Evolutionary conservation across 768 basidiomycete species (phyloP), one percentile per base, ranked within the genome.

Genomic region (Grammothele lineata): DNA sequence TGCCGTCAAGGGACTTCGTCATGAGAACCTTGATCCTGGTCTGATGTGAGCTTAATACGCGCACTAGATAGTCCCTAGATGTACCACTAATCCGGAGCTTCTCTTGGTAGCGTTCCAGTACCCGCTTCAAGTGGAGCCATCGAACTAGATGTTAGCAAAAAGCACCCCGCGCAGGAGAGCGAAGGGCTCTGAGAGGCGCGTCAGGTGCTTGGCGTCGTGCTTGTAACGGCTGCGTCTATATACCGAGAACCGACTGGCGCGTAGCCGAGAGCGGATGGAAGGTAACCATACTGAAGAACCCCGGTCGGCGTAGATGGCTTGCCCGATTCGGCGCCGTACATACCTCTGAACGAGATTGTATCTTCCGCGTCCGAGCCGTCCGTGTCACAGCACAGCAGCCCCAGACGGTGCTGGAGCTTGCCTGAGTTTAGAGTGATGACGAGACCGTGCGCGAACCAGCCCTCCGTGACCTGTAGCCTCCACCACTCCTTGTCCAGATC

Each of bases 341-440:
- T 22, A 93, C 94, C 94, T 95, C 68, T 96, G 96, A 7, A 83
- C 78, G 54, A 94, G 97, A 62, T 99, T 96, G 61, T 99, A 97
- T 92, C 64, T 53, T 95, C 93, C 55, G 95, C 91, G 51, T 94
- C 92, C 54, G 93, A 87, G 2, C 77, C 77, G 52, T 87, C 85
- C 18, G 79, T 81, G 62, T 95, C 92, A 19, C 89, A 76, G 56
- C 87, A 87, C 36, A 99, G 74, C 53, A 95, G 64, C 2, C 93
- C 96, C 11, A 99, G 68, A 59, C 96, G 92, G 61, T 97, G 93
- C 64, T 98, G 96, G 33, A 99, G 69, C 60, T 94, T 85, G 3
- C 96, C 96, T 4, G 85, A 83, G n/a, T 93, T 94, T 0, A 96
- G 96, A 37, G 86, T 88, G 57, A 91, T 90, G 5, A 81, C 79